Base-by-base conservation (phyloP, 345 rosid species). In the Dimocarpus longan region DNA sequence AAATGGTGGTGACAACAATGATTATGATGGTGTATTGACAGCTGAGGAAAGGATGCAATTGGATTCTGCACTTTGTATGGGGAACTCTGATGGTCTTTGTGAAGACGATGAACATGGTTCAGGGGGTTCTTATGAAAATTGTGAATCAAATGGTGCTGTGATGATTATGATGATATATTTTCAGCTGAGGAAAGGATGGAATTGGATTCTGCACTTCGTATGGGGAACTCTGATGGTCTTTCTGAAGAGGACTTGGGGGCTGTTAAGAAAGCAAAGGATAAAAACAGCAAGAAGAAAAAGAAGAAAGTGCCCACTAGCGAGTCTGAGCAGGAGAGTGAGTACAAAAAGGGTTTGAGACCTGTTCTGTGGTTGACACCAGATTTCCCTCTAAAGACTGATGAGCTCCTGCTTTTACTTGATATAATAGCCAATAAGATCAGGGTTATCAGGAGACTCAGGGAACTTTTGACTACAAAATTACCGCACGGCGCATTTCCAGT, bases 391-490 rank as follows among this genome's bases (percentile, higher is more conserved):
- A 91, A 90, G 78, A 96, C 94, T 5, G 98, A 96, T 26, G 99
- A 96, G 83, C 94, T 96, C 54, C 81, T 96, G 77, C 99, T 98
- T 13, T 88, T 96, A 79, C 95, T 96, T 32, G 99, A 96, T 85
- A 96, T 96, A 86, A 88, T 96, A 79, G 99, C 98, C 64, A 90
- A 96, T 86, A 96, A 96, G 81, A 98, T 96, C 73, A 96, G 94
- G 90, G 98, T 98, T 63, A 74, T 94, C 80, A 88, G 97, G 91
- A 91, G 99, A 82, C 91, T 96, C 40, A 93, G 99, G 82, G 99
- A 96, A 87, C 98, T 96, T 79, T 88, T 96, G 89, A 94, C 99
- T 63, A 94, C 98, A 66, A 94, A 96, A 84, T 91, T 96, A 66
- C 99, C 98, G 40, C 5, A 54, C 40, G 98, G 98, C 77, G 94